A percentile compares a stretch with the other conserved stretches of the same genome.
Conservation (phyloP, 768 basidiomycete species). For the Clathrus columnatus region DNA sequence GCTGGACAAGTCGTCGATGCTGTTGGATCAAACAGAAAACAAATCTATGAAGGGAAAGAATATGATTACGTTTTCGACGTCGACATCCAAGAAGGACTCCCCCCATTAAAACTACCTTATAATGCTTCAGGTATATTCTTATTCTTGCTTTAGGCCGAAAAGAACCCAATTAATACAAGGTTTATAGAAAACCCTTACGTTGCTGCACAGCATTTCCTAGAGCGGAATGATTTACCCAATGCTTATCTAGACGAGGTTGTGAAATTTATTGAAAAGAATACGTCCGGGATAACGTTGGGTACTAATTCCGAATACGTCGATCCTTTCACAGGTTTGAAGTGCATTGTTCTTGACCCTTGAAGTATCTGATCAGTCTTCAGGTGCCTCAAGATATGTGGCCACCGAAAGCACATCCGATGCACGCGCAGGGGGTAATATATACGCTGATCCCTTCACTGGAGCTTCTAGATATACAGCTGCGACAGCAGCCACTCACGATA, state of each 20-base stretch:
- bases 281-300: constrained; percentile 60
- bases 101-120: constrained; percentile 89
- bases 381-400: constrained; percentile 57
- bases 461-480: constrained; percentile 46
- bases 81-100: constrained; percentile 87
- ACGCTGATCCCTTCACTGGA: constrained; percentile 67
- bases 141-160: not conserved
- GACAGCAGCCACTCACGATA: not conserved
- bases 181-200: constrained; percentile 79
- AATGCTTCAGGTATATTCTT: constrained; percentile 64
- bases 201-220: constrained; percentile 84
- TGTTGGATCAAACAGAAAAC: constrained; percentile 81
- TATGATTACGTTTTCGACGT: constrained; percentile 99
- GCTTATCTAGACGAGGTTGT: constrained; percentile 86
- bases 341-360: constrained; percentile 1
- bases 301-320: constrained; percentile 58
- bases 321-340: constrained; percentile 71
- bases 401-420: constrained; percentile 25
- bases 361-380: constrained; percentile 20
- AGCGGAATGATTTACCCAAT: constrained; percentile 72
- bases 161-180: not conserved
- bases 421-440: constrained; percentile 24
- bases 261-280: constrained; percentile 88
- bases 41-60: constrained; percentile 87
- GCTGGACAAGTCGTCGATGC: constrained; percentile 96